phyloP scores from a whole-genome alignment of 1,139 yeast species.

The Scheffersomyces quercinus region DNA sequence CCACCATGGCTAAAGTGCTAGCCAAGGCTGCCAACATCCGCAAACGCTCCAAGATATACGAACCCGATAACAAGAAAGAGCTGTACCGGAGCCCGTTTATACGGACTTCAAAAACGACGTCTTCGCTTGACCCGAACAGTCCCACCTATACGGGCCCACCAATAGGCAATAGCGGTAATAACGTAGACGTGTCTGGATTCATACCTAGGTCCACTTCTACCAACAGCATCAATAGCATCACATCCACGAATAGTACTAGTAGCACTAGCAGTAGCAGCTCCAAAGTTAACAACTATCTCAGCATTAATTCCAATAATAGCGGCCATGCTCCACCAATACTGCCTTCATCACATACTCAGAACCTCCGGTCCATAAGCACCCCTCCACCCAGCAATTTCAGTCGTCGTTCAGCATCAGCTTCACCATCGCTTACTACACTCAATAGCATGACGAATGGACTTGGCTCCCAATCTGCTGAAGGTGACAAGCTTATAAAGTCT shows the following conservation, averaged over 20 bases:
- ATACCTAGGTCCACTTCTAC: conserved; percentile 1
- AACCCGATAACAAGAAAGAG: conserved; percentile 13
- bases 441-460: background rate
- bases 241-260: background rate
- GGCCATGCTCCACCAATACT: conserved; percentile 1
- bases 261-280: too few species aligned
- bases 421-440: background rate
- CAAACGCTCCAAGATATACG: conserved; percentile 7
- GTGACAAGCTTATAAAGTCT: conserved; percentile 30
- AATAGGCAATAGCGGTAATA: background rate
- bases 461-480: conserved; percentile 8
- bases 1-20: conserved; percentile 18
- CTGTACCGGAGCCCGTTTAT: conserved; percentile 13
- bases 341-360: conserved; percentile 3
- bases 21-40: conserved; percentile 15
- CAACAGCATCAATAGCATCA: background rate
- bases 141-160: conserved; percentile 7
- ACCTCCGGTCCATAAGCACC: conserved; percentile 1
- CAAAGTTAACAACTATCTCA: too few species aligned
- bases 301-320: too few species aligned
- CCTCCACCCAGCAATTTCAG: background rate
- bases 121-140: conserved; percentile 3
- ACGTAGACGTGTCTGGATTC: background rate
- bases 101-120: conserved; percentile 7
- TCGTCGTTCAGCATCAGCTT: background rate